Evolutionary conservation across 805 yeast species (phyloP).

Genomic region (Priceomyces carsonii): DNA sequence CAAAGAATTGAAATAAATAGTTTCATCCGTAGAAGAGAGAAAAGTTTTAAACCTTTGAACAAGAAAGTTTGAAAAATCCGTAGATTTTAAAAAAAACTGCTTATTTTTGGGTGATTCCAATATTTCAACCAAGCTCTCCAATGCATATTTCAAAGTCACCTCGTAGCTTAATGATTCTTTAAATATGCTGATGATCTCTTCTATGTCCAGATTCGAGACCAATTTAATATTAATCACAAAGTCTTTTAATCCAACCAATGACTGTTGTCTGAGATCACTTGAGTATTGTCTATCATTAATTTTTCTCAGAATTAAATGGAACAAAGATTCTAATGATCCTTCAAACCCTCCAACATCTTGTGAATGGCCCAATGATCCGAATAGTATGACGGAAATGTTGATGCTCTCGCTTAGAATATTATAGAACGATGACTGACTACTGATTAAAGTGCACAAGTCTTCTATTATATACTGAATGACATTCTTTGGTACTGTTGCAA

Average conservation of each 20-base stretch:
- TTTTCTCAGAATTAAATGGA: conserved; percentile 19
- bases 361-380: conserved; percentile 12
- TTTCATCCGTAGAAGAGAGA: conserved; percentile 28
- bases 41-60: conserved; percentile 18
- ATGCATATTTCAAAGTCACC: conserved; percentile 23
- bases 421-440: conserved; percentile 24
- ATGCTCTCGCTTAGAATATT: conserved; percentile 30
- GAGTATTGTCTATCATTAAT: conserved; percentile 24
- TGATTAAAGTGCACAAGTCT: conserved; percentile 24
- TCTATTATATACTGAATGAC: conserved; percentile 21
- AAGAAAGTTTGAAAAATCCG: conserved; percentile 16
- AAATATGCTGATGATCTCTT: conserved; percentile 14
- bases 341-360: conserved; percentile 4
- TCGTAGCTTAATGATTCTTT: conserved; percentile 26
- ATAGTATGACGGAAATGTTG: conserved; percentile 19
- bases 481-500: conserved; percentile 14
- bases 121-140: conserved; percentile 24
- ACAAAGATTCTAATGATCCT: conserved; percentile 9
- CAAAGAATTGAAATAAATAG: conserved; percentile 22
- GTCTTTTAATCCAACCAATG: conserved; percentile 26
- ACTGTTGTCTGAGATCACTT: conserved; percentile 28
- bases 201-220: conserved; percentile 9
- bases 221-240: conserved; percentile 13
- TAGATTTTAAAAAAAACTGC: conserved; percentile 9
- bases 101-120: conserved; percentile 11